A percentile compares a stretch with the other conserved stretches of the same genome.
Conservation (phyloP, 768 basidiomycete genomes). For the Rhodosporidiobolus sp. region DNA sequence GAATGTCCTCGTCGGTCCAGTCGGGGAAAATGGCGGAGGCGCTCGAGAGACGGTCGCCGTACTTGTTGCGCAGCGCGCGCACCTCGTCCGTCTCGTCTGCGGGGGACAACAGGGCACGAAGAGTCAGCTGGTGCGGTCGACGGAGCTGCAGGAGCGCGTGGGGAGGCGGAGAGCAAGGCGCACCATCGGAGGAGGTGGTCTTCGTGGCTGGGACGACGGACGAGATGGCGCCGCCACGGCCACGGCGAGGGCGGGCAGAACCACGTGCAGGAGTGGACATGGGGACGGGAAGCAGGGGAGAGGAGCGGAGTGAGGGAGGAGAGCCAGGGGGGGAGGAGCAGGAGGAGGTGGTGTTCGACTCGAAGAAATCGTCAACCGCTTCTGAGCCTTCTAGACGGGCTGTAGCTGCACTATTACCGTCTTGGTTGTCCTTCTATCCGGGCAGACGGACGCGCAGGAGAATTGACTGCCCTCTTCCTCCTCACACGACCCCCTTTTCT, state of each 20-base stretch:
- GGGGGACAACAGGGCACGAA: fast-evolving
- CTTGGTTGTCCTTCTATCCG: no score
- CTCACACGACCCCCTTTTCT: no score
- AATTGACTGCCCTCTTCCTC: no score
- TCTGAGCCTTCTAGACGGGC: no score
- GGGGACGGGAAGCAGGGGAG: not conserved
- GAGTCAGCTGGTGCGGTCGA: not conserved
- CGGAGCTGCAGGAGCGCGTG: not conserved
- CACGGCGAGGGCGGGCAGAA: slow-evolving; percentile 27
- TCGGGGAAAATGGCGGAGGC: slow-evolving; percentile 39
- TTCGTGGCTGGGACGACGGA: slow-evolving; percentile 15
- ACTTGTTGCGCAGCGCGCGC: slow-evolving; percentile 35
- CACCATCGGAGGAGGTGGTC: slow-evolving; percentile 4
- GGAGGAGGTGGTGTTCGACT: no score
- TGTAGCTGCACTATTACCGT: no score
- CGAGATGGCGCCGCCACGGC: slow-evolving; percentile 13
- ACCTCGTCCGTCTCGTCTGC: slow-evolving; percentile 36
- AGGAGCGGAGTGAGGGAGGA: not conserved
- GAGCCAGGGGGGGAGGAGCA: not conserved
- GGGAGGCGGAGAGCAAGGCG: not conserved
- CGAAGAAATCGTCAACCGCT: no score
- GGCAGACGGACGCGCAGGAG: no score
- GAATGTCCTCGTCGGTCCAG: slow-evolving; percentile 40
- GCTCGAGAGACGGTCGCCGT: slow-evolving; percentile 20
- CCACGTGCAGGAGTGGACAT: slow-evolving; percentile 26